phyloP scores from a whole-genome alignment of 768 basidiomycete genomes.

The Kwoniella sp. region DNA sequence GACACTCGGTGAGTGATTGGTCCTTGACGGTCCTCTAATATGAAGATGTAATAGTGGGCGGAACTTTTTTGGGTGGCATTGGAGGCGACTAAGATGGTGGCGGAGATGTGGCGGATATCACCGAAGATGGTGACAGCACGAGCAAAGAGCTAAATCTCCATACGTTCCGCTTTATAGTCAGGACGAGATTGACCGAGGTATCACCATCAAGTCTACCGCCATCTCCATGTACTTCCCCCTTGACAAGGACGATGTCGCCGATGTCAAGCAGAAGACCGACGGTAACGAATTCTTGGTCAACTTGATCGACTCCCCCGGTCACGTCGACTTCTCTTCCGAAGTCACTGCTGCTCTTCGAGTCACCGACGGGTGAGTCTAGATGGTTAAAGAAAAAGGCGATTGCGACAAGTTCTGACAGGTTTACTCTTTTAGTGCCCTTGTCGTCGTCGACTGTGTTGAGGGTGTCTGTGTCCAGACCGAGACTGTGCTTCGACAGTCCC shows the following conservation, averaged over 20 bases:
- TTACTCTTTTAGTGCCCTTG: constrained; percentile 71
- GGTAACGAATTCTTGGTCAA: constrained; percentile 99
- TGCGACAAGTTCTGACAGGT: background rate
- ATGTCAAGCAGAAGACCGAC: constrained; percentile 91
- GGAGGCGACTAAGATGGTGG: background rate
- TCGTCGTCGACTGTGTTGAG: constrained; percentile 99
- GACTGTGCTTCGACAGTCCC: constrained; percentile 95
- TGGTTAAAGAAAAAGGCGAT: background rate
- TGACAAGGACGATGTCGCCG: constrained; percentile 77
- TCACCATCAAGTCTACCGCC: constrained; percentile 99
- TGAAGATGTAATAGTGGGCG: background rate
- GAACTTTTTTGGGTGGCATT: background rate
- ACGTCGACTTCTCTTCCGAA: constrained; percentile 99
- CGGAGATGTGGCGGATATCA: constrained; percentile 10
- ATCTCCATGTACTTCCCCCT: constrained; percentile 99
- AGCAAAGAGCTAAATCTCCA: background rate
- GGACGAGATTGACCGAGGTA: constrained; percentile 99
- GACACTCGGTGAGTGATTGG: constrained; percentile 68
- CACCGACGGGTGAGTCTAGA: constrained; percentile 68
- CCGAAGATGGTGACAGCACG: background rate
- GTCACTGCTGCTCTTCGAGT: constrained; percentile 99
- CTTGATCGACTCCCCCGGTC: constrained; percentile 98
- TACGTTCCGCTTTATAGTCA: constrained; percentile 57
- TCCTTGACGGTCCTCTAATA: too few species aligned
- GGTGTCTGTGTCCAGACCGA: constrained; percentile 99